A percentile compares a stretch with the other conserved stretches of the same genome.
Conservation (phyloP, 257 asterid genomes). For the Haberlea rhodopensis region DNA sequence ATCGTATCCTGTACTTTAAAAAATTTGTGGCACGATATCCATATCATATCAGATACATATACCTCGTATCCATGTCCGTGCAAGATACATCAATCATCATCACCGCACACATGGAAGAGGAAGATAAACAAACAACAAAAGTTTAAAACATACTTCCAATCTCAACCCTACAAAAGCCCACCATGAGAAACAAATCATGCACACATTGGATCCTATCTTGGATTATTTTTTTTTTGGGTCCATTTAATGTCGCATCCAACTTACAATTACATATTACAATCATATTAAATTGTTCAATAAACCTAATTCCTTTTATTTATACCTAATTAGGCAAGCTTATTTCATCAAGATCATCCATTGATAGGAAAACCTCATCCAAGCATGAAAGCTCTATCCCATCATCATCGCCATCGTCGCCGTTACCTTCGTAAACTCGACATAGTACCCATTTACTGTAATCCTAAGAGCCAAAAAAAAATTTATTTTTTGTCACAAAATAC, state of each 20-base stretch:
- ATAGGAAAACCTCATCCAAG: constrained; percentile 53
- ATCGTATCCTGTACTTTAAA: too few species aligned
- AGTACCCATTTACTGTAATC: constrained; percentile 85
- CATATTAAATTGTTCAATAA: too few species aligned
- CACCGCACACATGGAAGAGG: too few species aligned
- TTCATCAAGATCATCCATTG: constrained; percentile 55
- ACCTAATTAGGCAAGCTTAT: constrained; percentile 11
- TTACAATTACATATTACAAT: background rate
- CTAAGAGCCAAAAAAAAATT: constrained; percentile 30
- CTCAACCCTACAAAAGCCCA: background rate
- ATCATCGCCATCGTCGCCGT: constrained; percentile 37
- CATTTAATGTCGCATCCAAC: background rate
- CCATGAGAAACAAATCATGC: background rate
- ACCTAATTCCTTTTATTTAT: background rate
- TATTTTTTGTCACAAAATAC: background rate
- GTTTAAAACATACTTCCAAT: background rate
- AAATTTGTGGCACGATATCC: too few species aligned
- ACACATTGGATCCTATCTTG: background rate
- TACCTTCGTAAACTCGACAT: constrained; percentile 73
- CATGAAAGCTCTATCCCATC: constrained; percentile 50
- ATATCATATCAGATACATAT: too few species aligned
- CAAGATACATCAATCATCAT: too few species aligned
- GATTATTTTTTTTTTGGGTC: too few species aligned
- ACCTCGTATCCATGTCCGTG: too few species aligned
- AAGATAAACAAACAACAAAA: too few species aligned